A percentile compares a stretch with the other conserved stretches of the same genome.
phyloP scores from a whole-genome alignment of 1,284 basidiomycete species.

The Cutaneotrichosporon cutaneum region DNA sequence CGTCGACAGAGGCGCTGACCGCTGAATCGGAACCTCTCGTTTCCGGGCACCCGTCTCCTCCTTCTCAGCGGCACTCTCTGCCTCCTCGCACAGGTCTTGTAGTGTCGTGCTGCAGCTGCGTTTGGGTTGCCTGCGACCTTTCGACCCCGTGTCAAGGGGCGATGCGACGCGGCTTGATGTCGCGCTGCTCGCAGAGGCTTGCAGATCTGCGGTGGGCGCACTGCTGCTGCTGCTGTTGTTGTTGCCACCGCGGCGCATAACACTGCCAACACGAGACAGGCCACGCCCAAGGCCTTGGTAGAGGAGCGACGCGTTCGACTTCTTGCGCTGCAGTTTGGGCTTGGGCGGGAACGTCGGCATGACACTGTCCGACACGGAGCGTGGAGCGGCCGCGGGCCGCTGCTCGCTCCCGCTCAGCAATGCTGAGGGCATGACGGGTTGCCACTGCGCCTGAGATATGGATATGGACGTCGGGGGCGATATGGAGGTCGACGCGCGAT shows the following conservation, averaged over 20 bases:
- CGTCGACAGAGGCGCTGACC: not conserved
- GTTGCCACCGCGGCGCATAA: constrained; percentile 29
- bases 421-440: not conserved
- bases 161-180: not conserved
- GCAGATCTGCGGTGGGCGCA: not conserved
- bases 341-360: not conserved
- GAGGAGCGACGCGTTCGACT: constrained; percentile 30
- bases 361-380: constrained; percentile 3
- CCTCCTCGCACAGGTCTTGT: constrained; percentile 7
- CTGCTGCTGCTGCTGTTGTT: not conserved
- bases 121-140: not conserved
- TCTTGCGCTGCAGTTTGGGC: constrained; percentile 20
- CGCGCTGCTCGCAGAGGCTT: not conserved
- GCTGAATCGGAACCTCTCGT: not conserved
- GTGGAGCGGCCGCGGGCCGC: not conserved
- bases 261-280: constrained; percentile 33
- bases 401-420: not conserved
- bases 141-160: not conserved
- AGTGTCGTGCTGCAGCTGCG: constrained; percentile 1
- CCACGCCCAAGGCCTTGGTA: constrained; percentile 29
- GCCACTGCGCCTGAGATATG: not conserved
- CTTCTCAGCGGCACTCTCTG: not conserved
- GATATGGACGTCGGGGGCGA: constrained; percentile 5
- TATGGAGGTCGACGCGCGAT: not conserved
- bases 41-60: not conserved